A percentile compares a stretch with the other conserved stretches of the same genome.
phyloP scores from a whole-genome alignment of 2,329 filamentous ascomycete species.

The Colletotrichum sp. region DNA sequence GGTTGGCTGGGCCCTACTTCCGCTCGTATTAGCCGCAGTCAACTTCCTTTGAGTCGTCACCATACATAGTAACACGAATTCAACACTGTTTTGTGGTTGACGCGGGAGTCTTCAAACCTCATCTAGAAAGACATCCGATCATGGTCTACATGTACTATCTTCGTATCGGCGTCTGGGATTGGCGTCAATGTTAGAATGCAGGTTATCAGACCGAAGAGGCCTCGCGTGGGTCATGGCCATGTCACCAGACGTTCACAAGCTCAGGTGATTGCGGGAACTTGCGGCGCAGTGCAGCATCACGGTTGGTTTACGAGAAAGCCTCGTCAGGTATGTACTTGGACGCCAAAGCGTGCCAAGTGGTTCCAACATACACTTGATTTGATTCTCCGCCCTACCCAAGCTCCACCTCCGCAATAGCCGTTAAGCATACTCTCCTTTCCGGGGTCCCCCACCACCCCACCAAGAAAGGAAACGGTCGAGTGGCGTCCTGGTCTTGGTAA shows the following conservation, averaged over 20 bases:
- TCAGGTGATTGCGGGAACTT: not conserved
- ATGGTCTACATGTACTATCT: not conserved
- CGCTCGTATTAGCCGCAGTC: not conserved
- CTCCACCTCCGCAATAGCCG: not conserved
- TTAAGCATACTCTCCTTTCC: not conserved
- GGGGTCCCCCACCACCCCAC: no score
- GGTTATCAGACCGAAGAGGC: not conserved
- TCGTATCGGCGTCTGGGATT: not conserved
- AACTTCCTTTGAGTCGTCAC: not conserved
- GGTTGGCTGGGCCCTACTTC: not conserved
- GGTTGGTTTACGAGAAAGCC: no score
- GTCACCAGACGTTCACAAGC: no score
- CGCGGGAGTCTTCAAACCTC: not conserved
- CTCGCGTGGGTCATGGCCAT: no score
- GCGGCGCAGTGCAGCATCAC: not conserved
- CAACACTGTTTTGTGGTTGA: not conserved
- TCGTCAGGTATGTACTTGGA: no score
- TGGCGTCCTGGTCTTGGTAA: not conserved
- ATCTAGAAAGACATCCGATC: not conserved
- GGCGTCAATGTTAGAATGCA: not conserved
- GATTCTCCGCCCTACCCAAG: not conserved
- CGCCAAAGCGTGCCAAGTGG: not conserved
- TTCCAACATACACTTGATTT: not conserved
- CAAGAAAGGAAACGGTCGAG: no score
- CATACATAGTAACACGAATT: not conserved